A percentile compares a stretch with the other conserved stretches of the same genome.
These are phyloP conservation scores for Vaccinium vitisidaea DNA, from an alignment of 148 eudicot species.

Conservation along the genomic window DNA sequence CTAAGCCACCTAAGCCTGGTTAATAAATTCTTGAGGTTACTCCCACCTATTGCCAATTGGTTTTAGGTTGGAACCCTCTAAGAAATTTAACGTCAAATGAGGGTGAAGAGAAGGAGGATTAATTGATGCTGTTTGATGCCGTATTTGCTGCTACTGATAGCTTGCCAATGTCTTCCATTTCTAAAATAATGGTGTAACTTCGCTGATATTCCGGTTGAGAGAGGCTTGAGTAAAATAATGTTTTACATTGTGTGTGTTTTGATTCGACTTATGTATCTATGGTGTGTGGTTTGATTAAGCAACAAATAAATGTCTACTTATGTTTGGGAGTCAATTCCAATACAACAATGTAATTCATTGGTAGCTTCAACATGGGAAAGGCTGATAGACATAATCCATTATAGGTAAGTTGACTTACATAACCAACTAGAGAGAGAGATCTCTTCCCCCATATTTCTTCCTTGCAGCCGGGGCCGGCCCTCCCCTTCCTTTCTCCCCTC, in stretches of 20 bases:
- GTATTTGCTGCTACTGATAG: neutral
- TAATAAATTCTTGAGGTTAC: too few relatives aligned
- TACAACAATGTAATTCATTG: neutral
- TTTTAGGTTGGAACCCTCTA: too few relatives aligned
- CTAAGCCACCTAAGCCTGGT: too few relatives aligned
- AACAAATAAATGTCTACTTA: neutral
- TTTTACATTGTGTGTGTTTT: neutral
- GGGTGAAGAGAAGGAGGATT: neutral
- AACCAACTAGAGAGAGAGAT: neutral
- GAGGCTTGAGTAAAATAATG: neutral
- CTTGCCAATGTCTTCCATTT: neutral
- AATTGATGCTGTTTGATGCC: neutral
- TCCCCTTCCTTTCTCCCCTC: too few relatives aligned
- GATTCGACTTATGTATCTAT: neutral
- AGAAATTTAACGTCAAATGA: too few relatives aligned
- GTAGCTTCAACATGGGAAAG: neutral
- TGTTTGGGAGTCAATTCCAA: neutral
- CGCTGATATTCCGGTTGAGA: neutral
- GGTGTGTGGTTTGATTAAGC: neutral
- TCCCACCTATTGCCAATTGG: too few relatives aligned
- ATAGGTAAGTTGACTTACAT: neutral
- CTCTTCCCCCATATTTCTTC: too few relatives aligned
- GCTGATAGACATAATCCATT: neutral
- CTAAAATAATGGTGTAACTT: neutral
- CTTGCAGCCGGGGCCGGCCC: too few relatives aligned